Conservation (phyloP, 2,329 filamentous ascomycete species). For the Epichloe sylvatica region DNA sequence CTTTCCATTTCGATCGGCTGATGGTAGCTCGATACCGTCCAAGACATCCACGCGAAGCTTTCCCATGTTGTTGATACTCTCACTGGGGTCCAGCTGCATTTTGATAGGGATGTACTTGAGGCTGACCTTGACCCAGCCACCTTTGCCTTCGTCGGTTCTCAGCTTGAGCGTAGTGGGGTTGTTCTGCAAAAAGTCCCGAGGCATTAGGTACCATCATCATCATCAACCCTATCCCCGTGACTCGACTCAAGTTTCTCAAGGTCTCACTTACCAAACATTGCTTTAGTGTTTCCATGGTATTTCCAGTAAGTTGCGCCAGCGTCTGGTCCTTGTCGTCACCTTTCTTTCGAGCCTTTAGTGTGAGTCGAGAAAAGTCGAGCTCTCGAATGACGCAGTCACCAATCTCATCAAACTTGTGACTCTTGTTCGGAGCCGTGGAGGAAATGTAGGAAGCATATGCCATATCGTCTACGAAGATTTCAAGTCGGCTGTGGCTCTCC, state of each 20-base stretch:
- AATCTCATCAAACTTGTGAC: conserved; percentile 73
- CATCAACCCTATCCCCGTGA: no score
- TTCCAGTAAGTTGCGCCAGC: conserved; percentile 69
- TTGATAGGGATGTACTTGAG: conserved; percentile 88
- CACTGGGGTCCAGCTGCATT: conserved; percentile 86
- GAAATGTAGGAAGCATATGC: conserved; percentile 80
- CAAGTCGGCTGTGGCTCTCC: conserved; percentile 60
- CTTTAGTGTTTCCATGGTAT: conserved; percentile 75
- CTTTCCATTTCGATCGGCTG: conserved; percentile 90
- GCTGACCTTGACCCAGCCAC: conserved; percentile 75
- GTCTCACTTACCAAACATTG: conserved; percentile 57
- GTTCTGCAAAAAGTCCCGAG: conserved; percentile 40
- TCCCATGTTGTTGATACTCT: conserved; percentile 99
- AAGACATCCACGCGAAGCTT: conserved; percentile 86
- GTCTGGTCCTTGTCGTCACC: conserved; percentile 62
- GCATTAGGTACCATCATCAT: not conserved
- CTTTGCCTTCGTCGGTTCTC: conserved; percentile 60
- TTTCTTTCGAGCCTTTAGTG: conserved; percentile 72
- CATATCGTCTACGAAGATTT: conserved; percentile 90
- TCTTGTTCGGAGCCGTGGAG: conserved; percentile 54
- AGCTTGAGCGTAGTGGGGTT: conserved; percentile 74
- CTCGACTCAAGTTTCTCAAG: not conserved
- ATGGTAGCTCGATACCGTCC: conserved; percentile 74
- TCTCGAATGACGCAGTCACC: conserved; percentile 94
- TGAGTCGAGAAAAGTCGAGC: conserved; percentile 90